phyloP scores from a whole-genome alignment of 1,284 basidiomycete species.

The Tilletia horrida region DNA sequence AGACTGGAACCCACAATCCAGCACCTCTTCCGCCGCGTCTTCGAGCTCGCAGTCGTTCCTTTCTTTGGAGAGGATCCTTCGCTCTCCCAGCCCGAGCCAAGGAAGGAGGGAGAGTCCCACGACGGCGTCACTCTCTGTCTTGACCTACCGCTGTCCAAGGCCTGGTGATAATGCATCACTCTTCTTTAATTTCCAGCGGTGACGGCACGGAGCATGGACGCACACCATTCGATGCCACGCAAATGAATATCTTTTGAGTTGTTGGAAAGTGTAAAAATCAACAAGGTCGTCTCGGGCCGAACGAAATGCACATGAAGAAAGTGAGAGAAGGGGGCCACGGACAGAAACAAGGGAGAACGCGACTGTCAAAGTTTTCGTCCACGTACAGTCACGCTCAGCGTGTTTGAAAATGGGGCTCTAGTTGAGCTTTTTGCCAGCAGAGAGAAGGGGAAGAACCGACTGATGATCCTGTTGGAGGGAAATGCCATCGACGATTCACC shows the following conservation, averaged over 20 bases:
- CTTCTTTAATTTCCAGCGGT: neutral
- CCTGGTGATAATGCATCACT: neutral
- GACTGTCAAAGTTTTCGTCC: too few relatives aligned
- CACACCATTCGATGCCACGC: neutral
- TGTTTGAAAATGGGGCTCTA: too few relatives aligned
- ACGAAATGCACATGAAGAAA: too few relatives aligned
- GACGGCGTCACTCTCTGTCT: slow-evolving; percentile 41
- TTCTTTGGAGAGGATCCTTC: slow-evolving; percentile 17
- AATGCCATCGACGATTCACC: slow-evolving; percentile 10
- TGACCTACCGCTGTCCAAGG: slow-evolving; percentile 27
- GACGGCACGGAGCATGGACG: neutral
- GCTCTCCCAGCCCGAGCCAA: slow-evolving; percentile 10
- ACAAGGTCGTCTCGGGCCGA: too few relatives aligned
- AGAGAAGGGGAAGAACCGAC: too few relatives aligned
- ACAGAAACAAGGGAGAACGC: too few relatives aligned
- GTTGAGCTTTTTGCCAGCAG: too few relatives aligned
- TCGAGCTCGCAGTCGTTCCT: slow-evolving; percentile 43
- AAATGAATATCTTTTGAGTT: too few relatives aligned
- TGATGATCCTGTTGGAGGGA: too few relatives aligned
- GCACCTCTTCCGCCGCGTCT: slow-evolving; percentile 65
- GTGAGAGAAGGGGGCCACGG: too few relatives aligned
- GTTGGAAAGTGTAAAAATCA: too few relatives aligned
- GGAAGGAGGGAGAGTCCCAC: slow-evolving; percentile 36
- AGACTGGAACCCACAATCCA: slow-evolving; percentile 74
- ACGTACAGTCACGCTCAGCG: too few relatives aligned